A percentile compares a stretch with the other conserved stretches of the same genome.
phyloP scores from a whole-genome alignment of 768 basidiomycete species.

The Podaxis sp. region DNA sequence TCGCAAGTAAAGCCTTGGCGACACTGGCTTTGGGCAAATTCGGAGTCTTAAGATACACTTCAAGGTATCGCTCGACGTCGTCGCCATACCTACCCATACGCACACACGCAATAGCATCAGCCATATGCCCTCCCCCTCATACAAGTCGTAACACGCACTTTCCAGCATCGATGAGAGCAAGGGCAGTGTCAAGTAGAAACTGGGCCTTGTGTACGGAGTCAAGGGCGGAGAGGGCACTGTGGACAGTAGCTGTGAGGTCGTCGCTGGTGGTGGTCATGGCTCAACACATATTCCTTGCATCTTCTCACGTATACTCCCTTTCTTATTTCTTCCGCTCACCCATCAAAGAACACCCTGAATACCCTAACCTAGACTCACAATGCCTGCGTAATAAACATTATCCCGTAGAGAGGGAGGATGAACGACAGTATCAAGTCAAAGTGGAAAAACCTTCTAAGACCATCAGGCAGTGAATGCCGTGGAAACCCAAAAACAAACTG shows the following conservation, averaged over 20 bases:
- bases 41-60: conserved; percentile 62
- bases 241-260: conserved; percentile 48
- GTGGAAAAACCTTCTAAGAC: no score
- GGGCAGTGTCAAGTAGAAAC: conserved; percentile 45
- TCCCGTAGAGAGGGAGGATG: no score
- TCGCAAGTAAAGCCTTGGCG: conserved; percentile 50
- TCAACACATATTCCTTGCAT: neutral
- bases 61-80: conserved; percentile 61
- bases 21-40: conserved; percentile 47
- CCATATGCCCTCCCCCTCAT: neutral
- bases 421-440: no score
- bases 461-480: no score
- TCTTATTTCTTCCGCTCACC: neutral
- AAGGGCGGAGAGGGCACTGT: conserved; percentile 42
- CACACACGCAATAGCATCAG: neutral
- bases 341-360: no score
- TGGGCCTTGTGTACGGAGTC: conserved; percentile 41
- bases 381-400: no score
- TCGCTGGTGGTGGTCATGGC: conserved; percentile 31
- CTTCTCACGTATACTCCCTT: neutral
- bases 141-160: conserved; percentile 30
- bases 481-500: no score
- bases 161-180: conserved; percentile 45
- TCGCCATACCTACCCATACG: conserved; percentile 45
- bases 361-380: no score